These are phyloP conservation scores for Hypholoma fasciculare DNA, from an alignment of 768 basidiomycete species.

Conservation along the genomic window DNA sequence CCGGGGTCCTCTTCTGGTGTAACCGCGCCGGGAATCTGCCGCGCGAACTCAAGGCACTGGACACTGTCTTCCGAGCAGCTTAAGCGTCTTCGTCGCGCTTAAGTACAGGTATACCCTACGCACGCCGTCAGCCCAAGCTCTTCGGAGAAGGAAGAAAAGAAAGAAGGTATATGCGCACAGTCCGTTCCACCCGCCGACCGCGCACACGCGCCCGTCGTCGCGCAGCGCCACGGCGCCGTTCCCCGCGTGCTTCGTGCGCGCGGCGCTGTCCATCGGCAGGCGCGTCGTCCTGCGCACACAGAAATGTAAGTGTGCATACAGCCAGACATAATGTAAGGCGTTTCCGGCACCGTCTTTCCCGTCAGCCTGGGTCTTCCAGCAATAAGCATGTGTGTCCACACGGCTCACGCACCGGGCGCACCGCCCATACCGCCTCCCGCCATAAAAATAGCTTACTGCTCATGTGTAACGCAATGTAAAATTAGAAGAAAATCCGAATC, in stretches of 20 bases:
- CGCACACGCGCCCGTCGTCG: conserved; percentile 76
- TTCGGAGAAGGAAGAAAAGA: background rate
- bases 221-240: conserved; percentile 77
- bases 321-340: conserved; percentile 27
- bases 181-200: conserved; percentile 94
- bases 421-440: conserved; percentile 51
- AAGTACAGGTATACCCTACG: conserved; percentile 76
- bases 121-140: background rate
- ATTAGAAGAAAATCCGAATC: no score
- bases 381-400: background rate
- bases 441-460: no score
- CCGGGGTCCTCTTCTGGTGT: background rate
- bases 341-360: conserved; percentile 32
- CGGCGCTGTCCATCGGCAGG: conserved; percentile 23
- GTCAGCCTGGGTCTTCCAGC: background rate
- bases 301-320: background rate
- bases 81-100: conserved; percentile 65
- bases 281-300: conserved; percentile 12
- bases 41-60: conserved; percentile 74
- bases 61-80: conserved; percentile 73
- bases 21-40: background rate
- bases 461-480: no score
- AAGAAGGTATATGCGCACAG: conserved; percentile 48
- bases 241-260: conserved; percentile 73
- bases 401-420: conserved; percentile 53